phyloP scores from a whole-genome alignment of 441 rosid genomes.

The Omphalea diandra region DNA sequence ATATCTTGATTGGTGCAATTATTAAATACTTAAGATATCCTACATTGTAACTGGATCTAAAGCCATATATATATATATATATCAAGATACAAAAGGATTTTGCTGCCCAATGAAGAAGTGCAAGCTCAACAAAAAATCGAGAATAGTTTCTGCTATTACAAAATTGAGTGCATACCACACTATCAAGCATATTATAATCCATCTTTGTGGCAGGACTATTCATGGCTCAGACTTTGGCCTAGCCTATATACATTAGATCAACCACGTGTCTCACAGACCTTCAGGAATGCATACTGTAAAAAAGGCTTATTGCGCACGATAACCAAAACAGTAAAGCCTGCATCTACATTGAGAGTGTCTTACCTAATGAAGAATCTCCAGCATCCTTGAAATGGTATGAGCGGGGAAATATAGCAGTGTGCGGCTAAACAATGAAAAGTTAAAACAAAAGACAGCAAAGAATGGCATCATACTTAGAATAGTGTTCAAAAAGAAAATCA shows the following conservation, averaged over 20 bases:
- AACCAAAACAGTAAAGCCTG: slow-evolving; percentile 3
- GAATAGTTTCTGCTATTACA: no score
- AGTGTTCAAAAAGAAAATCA: neutral
- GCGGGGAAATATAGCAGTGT: slow-evolving; percentile 78
- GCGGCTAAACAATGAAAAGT: slow-evolving; percentile 36
- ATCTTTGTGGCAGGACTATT: neutral
- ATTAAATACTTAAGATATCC: no score
- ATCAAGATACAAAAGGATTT: neutral
- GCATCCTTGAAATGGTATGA: slow-evolving; percentile 47
- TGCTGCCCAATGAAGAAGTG: neutral
- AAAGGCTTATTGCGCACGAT: neutral
- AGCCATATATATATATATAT: no score
- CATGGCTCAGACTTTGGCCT: neutral
- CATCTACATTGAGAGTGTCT: slow-evolving; percentile 15
- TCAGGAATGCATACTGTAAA: neutral
- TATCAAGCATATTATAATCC: no score
- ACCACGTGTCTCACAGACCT: neutral
- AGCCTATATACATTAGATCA: neutral
- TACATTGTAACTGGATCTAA: no score
- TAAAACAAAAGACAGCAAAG: neutral
- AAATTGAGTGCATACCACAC: no score
- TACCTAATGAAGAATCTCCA: slow-evolving; percentile 67
- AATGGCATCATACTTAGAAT: neutral
- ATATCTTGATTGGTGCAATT: neutral
- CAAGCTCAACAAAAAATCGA: neutral